These are phyloP conservation scores for Pseudomicrostroma phylloplanum DNA, from an alignment of 1,284 basidiomycete species.

Conservation along the genomic window DNA sequence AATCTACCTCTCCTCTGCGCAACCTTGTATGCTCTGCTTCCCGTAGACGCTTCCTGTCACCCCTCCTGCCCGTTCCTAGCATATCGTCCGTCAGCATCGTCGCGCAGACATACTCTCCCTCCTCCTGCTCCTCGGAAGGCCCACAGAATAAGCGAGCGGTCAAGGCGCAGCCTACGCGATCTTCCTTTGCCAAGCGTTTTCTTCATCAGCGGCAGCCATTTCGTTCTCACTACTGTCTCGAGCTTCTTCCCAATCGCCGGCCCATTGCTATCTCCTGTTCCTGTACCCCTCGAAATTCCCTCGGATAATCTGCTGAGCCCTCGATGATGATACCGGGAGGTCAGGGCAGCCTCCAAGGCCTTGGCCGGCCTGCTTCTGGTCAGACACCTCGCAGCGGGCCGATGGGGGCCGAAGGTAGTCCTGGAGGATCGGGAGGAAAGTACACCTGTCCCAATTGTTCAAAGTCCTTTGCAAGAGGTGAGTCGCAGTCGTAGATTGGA, in stretches of 20 bases:
- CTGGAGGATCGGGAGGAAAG: background rate
- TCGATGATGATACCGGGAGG: background rate
- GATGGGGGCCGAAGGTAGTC: too few species aligned
- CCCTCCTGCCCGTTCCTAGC: too few species aligned
- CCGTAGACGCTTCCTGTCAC: too few species aligned
- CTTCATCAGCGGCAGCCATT: background rate
- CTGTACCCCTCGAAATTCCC: background rate
- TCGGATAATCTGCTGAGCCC: conserved; percentile 1
- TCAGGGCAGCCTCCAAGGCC: conserved; percentile 1
- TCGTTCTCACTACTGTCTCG: background rate
- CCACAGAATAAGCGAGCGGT: too few species aligned
- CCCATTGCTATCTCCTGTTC: background rate
- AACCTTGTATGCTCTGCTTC: too few species aligned
- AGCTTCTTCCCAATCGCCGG: background rate
- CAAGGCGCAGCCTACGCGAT: background rate
- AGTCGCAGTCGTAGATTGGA: background rate
- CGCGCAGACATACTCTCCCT: too few species aligned
- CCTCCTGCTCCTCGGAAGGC: too few species aligned
- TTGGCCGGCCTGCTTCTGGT: background rate
- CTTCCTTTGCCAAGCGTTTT: background rate
- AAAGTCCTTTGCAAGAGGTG: conserved; percentile 15
- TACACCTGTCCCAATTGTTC: conserved; percentile 16
- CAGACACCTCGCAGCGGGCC: background rate
- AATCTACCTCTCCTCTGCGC: too few species aligned
- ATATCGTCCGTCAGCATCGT: too few species aligned